Evolutionary conservation across 441 rosid species (phyloP).

Genomic region (Codiaeum variegatum): DNA sequence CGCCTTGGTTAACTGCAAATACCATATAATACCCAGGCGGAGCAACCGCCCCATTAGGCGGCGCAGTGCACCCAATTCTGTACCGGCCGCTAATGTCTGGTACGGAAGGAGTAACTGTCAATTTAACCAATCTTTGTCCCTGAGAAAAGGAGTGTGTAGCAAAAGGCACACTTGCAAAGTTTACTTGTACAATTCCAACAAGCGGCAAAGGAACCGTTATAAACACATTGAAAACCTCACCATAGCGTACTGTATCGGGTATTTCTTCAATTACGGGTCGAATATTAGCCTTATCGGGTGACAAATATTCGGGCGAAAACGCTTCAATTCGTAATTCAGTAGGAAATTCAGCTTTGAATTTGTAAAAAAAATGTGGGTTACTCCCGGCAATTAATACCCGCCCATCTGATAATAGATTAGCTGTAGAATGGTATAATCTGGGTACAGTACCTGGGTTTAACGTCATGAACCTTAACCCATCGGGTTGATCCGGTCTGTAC

Average conservation of each 20-base stretch:
- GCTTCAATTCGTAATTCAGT: slow-evolving; percentile 83
- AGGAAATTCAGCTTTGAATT: slow-evolving; percentile 55
- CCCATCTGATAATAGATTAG: slow-evolving; percentile 67
- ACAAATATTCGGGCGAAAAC: slow-evolving; percentile 59
- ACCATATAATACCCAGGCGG: slow-evolving; percentile 84
- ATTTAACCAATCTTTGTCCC: slow-evolving; percentile 61
- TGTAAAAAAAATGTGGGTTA: slow-evolving; percentile 65
- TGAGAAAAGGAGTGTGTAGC: slow-evolving; percentile 73
- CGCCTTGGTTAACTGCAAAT: slow-evolving; percentile 60
- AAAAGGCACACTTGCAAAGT: slow-evolving; percentile 50
- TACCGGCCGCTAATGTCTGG: slow-evolving; percentile 34
- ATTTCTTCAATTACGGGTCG: slow-evolving; percentile 45
- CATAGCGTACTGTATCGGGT: slow-evolving; percentile 45
- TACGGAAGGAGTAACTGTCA: slow-evolving; percentile 36
- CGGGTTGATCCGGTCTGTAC: slow-evolving; percentile 36
- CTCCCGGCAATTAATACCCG: slow-evolving; percentile 82
- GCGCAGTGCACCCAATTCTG: slow-evolving; percentile 46
- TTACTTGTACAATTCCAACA: slow-evolving; percentile 59
- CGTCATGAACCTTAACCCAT: slow-evolving; percentile 49
- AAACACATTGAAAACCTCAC: slow-evolving; percentile 47
- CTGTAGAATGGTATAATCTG: slow-evolving; percentile 75
- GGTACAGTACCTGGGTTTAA: slow-evolving; percentile 51
- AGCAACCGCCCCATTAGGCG: slow-evolving; percentile 50
- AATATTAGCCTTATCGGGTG: slow-evolving; percentile 32
- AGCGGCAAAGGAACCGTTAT: slow-evolving; percentile 60